These are phyloP conservation scores for Mortierella sp. DNA, from an alignment of 371 early-diverging fungal genomes.

Conservation along the genomic window DNA sequence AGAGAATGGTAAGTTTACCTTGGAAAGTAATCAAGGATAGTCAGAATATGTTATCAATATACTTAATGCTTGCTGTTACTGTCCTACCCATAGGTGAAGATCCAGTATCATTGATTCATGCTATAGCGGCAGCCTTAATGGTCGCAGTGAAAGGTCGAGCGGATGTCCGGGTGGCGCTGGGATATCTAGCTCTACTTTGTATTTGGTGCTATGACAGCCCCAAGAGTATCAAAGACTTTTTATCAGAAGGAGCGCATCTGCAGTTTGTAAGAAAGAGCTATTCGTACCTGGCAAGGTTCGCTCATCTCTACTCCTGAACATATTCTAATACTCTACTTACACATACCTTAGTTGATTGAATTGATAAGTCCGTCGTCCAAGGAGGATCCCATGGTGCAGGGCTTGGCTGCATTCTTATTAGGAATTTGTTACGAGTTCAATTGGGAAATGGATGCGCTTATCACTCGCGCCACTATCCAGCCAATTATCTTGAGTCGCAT, in stretches of 20 bases:
- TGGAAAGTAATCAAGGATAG: not conserved
- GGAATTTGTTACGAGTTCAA: slow-evolving; percentile 91
- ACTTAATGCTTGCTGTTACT: not conserved
- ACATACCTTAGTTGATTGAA: slow-evolving; percentile 77
- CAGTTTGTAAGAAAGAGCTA: slow-evolving; percentile 88
- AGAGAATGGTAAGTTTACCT: slow-evolving; percentile 61
- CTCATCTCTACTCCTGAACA: not conserved
- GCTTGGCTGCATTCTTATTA: slow-evolving; percentile 88
- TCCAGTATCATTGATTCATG: slow-evolving; percentile 69
- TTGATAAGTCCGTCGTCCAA: slow-evolving; percentile 86
- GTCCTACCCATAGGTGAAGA: slow-evolving; percentile 60
- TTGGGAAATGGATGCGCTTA: slow-evolving; percentile 79
- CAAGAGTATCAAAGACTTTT: slow-evolving; percentile 79
- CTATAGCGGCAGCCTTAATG: slow-evolving; percentile 70
- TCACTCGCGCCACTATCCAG: slow-evolving; percentile 80
- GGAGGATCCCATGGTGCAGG: slow-evolving; percentile 88
- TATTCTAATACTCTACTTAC: not conserved
- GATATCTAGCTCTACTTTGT: slow-evolving; percentile 76
- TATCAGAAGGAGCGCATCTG: slow-evolving; percentile 90
- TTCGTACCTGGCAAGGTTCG: no score
- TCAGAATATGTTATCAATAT: not conserved
- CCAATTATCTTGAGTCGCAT: slow-evolving; percentile 87
- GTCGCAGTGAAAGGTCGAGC: slow-evolving; percentile 67
- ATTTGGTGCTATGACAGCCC: slow-evolving; percentile 90
- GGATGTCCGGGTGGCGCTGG: slow-evolving; percentile 80